These are phyloP conservation scores for Tylopilus sp. DNA, from an alignment of 768 basidiomycete species.

Conservation along the genomic window DNA sequence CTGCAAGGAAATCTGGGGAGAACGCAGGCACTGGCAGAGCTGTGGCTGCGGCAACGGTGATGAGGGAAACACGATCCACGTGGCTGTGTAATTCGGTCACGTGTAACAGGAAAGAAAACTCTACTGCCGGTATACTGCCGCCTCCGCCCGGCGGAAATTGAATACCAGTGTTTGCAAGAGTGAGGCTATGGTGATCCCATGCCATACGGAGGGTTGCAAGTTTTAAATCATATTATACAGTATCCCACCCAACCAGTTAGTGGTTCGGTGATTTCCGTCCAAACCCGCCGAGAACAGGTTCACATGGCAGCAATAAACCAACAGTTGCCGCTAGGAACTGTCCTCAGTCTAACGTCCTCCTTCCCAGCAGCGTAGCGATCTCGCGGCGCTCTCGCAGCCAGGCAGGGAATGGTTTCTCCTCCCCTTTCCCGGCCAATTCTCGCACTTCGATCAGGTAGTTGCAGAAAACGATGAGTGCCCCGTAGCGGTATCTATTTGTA, in stretches of 20 bases:
- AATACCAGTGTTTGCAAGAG: not conserved
- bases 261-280: not conserved
- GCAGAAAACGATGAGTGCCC: constrained; percentile 88
- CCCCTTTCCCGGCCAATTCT: constrained; percentile 36
- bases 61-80: constrained; percentile 18
- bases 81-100: constrained; percentile 25
- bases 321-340: not conserved
- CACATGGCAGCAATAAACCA: not conserved
- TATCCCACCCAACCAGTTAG: not conserved
- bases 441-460: constrained; percentile 84
- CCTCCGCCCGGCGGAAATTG: not conserved
- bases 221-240: not conserved
- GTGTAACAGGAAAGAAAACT: constrained; percentile 8
- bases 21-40: not conserved
- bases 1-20: constrained; percentile 4
- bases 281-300: constrained; percentile 1
- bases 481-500: constrained; percentile 71
- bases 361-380: constrained; percentile 68
- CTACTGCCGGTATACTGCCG: not conserved
- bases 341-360: constrained; percentile 65
- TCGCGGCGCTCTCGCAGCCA: constrained; percentile 86
- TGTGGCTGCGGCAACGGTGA: too few relatives aligned
- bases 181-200: not conserved
- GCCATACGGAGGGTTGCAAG: not conserved
- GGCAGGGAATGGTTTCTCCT: constrained; percentile 60